Evolutionary conservation across 1,284 basidiomycete genomes (phyloP), one percentile per base, ranked within the genome.

Genomic region (Sanghuangporus sanghuang): DNA sequence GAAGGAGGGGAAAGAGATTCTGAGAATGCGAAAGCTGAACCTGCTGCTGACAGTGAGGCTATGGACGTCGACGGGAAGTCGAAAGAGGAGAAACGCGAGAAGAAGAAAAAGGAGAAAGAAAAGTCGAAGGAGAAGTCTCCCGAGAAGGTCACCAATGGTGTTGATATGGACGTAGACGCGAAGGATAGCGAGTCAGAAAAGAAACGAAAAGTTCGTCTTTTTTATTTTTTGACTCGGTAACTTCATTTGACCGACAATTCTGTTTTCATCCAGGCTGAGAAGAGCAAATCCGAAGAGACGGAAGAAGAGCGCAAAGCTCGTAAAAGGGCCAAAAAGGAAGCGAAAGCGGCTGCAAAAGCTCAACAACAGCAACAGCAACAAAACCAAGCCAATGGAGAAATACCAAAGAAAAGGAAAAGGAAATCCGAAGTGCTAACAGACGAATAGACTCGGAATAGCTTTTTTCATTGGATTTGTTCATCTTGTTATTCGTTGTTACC

Each of bases 321-420:
- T 73, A 92, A 86, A 73, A 84, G 85, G 74, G 87, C 85, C 11
- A 81, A 81, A 68, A 89, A 92, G 73, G 84, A 84, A 54, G 87
- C 87, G 71, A 91, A 91, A 73, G 83, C 16, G 8, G 44, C 44
- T 46, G 44, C 44, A 1, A 11, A 46, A 46, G 16, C 44, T 46
- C 44, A 46, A 46, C 3, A 32, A 3, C 27, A 32, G 27, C 27
- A 32, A 32, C 27, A 32, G 27, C 27, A 32, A 32, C 27, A 32
- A 32, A 3, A 32, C 27, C 27, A 32, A 32, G 5, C 79, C n/a
- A 78, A 76, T 44, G 78, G 77, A 46, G 86, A 84, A 23, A 81
- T 81, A 49, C 80, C 85, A 66, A 91, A 90, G 76, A 92, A 90
- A 78, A 91, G 90, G 76, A 89, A 85, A 77, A 85, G 83, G 76